Conservation (phyloP, 345 rosid genomes). For the Lepidium africanum region DNA sequence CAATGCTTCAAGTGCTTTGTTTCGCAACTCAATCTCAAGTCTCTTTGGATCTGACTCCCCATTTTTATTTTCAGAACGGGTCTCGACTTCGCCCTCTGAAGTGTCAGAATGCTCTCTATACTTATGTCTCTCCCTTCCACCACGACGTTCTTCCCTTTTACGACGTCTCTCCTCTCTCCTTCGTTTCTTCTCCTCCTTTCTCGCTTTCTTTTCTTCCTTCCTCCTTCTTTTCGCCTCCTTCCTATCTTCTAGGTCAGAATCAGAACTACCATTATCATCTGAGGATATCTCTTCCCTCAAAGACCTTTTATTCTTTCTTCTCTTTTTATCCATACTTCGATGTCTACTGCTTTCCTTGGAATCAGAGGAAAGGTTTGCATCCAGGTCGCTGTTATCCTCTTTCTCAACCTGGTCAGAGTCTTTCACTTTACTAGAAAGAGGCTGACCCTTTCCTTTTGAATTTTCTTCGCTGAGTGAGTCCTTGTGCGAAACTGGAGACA, state of each 20-base stretch:
- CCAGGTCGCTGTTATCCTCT: conserved; percentile 32
- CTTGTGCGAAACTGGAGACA: conserved; percentile 31
- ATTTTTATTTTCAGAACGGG: conserved; percentile 33
- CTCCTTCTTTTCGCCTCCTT: conserved; percentile 82
- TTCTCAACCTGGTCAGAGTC: conserved; percentile 37
- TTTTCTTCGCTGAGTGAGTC: conserved; percentile 28
- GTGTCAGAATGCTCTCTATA: conserved; percentile 33
- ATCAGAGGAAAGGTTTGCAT: conserved; percentile 38
- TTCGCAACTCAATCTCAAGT: conserved; percentile 90
- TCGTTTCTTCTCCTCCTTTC: conserved; percentile 81
- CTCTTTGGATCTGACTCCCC: conserved; percentile 53
- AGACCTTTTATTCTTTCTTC: conserved; percentile 55
- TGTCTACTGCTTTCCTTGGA: conserved; percentile 46
- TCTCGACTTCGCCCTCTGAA: conserved; percentile 45
- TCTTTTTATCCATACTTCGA: conserved; percentile 41
- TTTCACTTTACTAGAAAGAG: conserved; percentile 27
- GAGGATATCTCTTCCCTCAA: conserved; percentile 47
- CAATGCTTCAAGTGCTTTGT: conserved; percentile 84
- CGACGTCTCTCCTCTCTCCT: conserved; percentile 71
- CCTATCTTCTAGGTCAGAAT: conserved; percentile 66
- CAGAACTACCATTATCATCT: conserved; percentile 49
- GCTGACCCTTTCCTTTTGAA: conserved; percentile 32
- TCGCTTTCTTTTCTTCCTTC: conserved; percentile 74
- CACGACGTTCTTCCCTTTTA: conserved; percentile 66
- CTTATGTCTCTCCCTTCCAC: conserved; percentile 58